Evolutionary conservation across 2,329 filamentous ascomycete genomes (phyloP).

Genomic region (Hypoxylon sp.): DNA sequence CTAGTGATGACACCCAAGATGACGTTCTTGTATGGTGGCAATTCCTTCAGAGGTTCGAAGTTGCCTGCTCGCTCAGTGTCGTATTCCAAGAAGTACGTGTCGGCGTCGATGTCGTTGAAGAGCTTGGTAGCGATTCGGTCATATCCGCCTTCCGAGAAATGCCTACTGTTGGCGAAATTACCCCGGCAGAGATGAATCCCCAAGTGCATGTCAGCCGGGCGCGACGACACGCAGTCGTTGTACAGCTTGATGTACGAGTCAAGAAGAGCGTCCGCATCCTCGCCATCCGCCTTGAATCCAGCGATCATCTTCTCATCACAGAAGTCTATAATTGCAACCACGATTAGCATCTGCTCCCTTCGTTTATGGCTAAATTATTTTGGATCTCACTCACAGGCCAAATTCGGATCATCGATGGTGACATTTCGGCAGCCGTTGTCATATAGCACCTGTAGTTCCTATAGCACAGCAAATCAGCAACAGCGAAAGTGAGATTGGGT

Average conservation of each 20-base stretch:
- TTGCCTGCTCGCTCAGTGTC: constrained; percentile 75
- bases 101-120: constrained; percentile 73
- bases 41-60: constrained; percentile 74
- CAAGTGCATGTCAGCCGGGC: constrained; percentile 79
- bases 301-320: constrained; percentile 80
- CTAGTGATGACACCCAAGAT: constrained; percentile 75
- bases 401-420: constrained; percentile 76
- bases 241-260: constrained; percentile 84
- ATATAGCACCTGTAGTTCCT: constrained; percentile 72
- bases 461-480: constrained; percentile 14
- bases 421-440: constrained; percentile 74
- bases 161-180: constrained; percentile 76
- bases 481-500: constrained; percentile 42
- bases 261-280: constrained; percentile 78
- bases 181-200: constrained; percentile 82
- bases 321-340: constrained; percentile 68
- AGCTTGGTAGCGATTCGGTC: constrained; percentile 77
- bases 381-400: constrained; percentile 70
- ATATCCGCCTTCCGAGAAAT: constrained; percentile 77
- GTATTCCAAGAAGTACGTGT: constrained; percentile 79
- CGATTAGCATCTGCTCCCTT: constrained; percentile 10
- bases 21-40: constrained; percentile 74
- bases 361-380: not conserved
- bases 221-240: constrained; percentile 77
- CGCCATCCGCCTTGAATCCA: constrained; percentile 78